Evolutionary conservation across 1,284 basidiomycete genomes (phyloP).

Genomic region (Inonotus hispidus): DNA sequence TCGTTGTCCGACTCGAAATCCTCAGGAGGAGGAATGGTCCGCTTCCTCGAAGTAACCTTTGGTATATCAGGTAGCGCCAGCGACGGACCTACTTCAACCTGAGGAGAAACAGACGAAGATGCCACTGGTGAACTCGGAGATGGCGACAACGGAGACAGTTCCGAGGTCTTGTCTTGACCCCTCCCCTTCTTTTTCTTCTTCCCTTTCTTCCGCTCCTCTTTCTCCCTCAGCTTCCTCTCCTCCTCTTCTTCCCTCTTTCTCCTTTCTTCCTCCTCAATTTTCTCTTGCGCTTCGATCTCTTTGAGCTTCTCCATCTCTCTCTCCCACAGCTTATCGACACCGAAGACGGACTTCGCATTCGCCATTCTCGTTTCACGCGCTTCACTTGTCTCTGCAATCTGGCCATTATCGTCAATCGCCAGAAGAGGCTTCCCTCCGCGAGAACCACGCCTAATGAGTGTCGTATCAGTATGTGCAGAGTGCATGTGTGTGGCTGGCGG

Average conservation of each 20-base stretch:
- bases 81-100: not conserved
- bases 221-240: constrained; percentile 28
- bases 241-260: constrained; percentile 41
- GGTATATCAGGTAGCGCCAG: constrained; percentile 16
- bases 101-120: constrained; percentile 2
- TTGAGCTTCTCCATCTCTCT: constrained; percentile 69
- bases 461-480: constrained; percentile 36
- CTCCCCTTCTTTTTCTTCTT: constrained; percentile 24
- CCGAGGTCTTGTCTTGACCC: not conserved
- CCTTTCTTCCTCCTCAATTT: constrained; percentile 41
- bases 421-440: constrained; percentile 51
- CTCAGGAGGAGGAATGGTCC: constrained; percentile 6
- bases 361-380: constrained; percentile 25
- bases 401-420: constrained; percentile 48
- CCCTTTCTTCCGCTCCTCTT: constrained; percentile 34
- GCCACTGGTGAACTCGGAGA: constrained; percentile 8
- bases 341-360: constrained; percentile 69
- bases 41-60: constrained; percentile 9
- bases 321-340: constrained; percentile 78
- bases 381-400: constrained; percentile 21
- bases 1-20: constrained; percentile 41
- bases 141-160: constrained; percentile 13
- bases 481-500: constrained; percentile 40
- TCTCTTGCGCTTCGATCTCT: constrained; percentile 63
- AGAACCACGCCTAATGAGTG: constrained; percentile 43